Evolutionary conservation across 2,329 filamentous ascomycete genomes (phyloP), one percentile per base, ranked within the genome.

Genomic region (Curvularia sp.): DNA sequence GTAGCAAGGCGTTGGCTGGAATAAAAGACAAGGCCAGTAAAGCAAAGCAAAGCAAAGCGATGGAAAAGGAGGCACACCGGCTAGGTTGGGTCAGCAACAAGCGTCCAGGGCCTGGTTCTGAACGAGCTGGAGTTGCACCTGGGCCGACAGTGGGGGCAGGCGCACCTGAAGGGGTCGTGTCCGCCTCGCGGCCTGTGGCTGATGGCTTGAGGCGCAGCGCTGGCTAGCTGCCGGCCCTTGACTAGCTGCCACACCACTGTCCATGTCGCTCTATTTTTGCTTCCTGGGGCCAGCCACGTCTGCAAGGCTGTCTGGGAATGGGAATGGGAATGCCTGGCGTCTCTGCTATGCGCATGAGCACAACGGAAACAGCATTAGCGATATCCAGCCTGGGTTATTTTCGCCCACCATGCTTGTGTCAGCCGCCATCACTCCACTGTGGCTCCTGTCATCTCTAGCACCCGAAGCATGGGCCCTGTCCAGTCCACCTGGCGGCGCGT

Each of bases 121-220:
- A 57, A 58, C 51, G 60, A 56, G 49, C 39, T 51, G 61, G 49
- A 64, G 66, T 61, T 61, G 61, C 57, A 64, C 56, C 67, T 57
- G 59, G 63, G 45, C 42, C 57, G 57, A 34, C 42, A 58, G 58
- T 60, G 65, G 69, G 69, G 66, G 69, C 61, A 57, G 64, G 57
- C 69, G 57, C 59, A 63, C 59, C 64, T 59, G 63, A 30, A 46
- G 61, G 59, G 62, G 59, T 61, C 62, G 63, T 63, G 62, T 68
- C 63, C 63, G 67, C 68, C 64, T 65, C 60, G 67, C 61, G 64
- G 64, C 63, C 43, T 61, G 66, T 58, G 63, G 61, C 63, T 63
- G 41, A 34, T 47, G 38, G 1, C 18, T 53, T 55, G 65, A 63
- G 65, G 61, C 63, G 61, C 65, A 64, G 68, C 61, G 53, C 50